Evolutionary conservation across 208 protist genomes (phyloP), one percentile per base, ranked within the genome.

Genomic region (Trypanosoma melophagium): DNA sequence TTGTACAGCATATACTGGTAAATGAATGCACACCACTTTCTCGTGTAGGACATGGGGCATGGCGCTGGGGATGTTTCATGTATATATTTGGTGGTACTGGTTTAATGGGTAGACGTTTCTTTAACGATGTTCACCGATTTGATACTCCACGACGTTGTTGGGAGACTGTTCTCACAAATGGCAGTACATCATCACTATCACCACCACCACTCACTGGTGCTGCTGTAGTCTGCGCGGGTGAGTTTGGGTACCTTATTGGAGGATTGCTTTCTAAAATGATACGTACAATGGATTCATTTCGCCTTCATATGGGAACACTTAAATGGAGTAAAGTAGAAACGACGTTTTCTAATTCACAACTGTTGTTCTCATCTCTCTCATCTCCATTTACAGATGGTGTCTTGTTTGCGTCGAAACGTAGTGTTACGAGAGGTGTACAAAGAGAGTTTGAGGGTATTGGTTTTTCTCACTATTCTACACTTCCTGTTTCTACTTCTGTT

Each of bases 11-110:
- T 12, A 1, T 63, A 17, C 0, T 35, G 25, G 21, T 22, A 13
- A 63, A 13, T 35, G 24, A 8, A 7, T 9, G 16, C 7, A 62
- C 65, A 0, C 56, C 56, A 16, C 38, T 63, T 16, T 31, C 54
- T 3, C 65, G 65, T 17, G 41, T 17, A 19, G 38, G 19, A 9
- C 64, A 69, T 42, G 41, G 13, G 52, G 64, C 64, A 16, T 69
- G 51, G 51, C 40, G 64, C 4, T 69, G 64, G 64, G 64, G 51
- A 2, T 44, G 64, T 51, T 47, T 41, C 22, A 42, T 69, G 38
- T 61, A 54, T 21, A 51, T 69, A n/a, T 55, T 59, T 38, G 64
- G 64, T 21, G 64, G 64, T 52, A 49, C 52, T 13, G 60, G 66
- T 3, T 14, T 38, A 8, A 54, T 54, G 16, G 19, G 45, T 8